Conservation (phyloP, 2,329 filamentous ascomycete species). For the Trichoderma guizhouense region DNA sequence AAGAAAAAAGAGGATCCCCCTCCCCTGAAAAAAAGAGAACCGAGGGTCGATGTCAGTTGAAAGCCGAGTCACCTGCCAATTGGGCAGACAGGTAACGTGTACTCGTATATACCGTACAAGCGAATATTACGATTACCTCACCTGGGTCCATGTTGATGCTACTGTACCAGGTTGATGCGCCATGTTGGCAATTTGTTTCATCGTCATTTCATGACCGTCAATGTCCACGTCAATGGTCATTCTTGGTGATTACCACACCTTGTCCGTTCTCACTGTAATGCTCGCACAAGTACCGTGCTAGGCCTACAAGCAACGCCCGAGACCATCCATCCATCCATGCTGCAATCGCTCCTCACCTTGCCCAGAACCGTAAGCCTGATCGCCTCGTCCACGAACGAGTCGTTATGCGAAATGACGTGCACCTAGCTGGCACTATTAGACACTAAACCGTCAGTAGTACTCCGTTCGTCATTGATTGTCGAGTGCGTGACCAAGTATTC, state of each 20-base stretch:
- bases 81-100: neutral
- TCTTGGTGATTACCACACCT: too few relatives aligned
- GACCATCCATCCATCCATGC: neutral
- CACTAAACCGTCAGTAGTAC: neutral
- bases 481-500: neutral
- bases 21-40: neutral
- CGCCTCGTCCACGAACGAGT: neutral
- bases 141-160: neutral
- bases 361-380: neutral
- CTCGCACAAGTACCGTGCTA: neutral
- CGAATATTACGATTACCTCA: neutral
- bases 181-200: neutral
- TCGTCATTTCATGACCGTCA: neutral
- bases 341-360: neutral
- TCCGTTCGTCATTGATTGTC: neutral
- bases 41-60: neutral
- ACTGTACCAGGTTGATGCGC: neutral
- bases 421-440: neutral
- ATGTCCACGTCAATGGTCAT: too few relatives aligned
- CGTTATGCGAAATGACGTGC: slow-evolving; percentile 11
- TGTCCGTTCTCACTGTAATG: neutral
- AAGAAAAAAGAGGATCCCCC: neutral
- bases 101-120: neutral
- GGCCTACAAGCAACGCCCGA: neutral
- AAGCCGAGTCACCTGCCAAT: neutral